Evolutionary conservation across 2,329 filamentous ascomycete species (phyloP).

Genomic region (Aspergillus pseudotamarii): DNA sequence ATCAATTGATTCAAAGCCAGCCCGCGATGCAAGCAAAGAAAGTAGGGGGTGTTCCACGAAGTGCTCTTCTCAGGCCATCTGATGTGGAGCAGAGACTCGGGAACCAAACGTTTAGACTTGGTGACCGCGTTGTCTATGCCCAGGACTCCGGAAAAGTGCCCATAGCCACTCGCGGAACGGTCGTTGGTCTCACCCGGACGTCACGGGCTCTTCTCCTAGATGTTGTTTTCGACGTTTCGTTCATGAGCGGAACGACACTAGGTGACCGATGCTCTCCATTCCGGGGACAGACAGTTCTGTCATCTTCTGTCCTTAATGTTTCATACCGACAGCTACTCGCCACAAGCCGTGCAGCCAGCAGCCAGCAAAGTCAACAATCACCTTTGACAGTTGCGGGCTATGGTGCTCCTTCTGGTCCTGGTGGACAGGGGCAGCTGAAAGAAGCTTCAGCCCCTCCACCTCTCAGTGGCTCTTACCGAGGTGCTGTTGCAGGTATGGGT

Average conservation of each 20-base stretch:
- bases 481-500: slow-evolving; percentile 55
- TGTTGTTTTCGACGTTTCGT: slow-evolving; percentile 88
- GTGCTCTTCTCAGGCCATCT: slow-evolving; percentile 85
- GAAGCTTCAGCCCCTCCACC: slow-evolving; percentile 60
- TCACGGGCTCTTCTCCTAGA: slow-evolving; percentile 81
- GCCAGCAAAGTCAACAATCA: slow-evolving; percentile 55
- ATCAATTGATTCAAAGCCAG: slow-evolving; percentile 59
- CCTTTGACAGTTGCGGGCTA: slow-evolving; percentile 59
- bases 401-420: slow-evolving; percentile 59
- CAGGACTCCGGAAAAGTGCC: slow-evolving; percentile 93
- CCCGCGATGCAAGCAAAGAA: slow-evolving; percentile 65
- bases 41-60: slow-evolving; percentile 79
- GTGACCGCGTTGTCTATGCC: slow-evolving; percentile 90
- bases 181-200: slow-evolving; percentile 91
- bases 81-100: slow-evolving; percentile 93
- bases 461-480: slow-evolving; percentile 61
- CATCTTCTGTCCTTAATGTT: slow-evolving; percentile 86
- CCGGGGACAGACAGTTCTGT: slow-evolving; percentile 87
- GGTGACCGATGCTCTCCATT: slow-evolving; percentile 90
- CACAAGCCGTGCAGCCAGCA: slow-evolving; percentile 44
- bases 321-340: slow-evolving; percentile 79
- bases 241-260: slow-evolving; percentile 95
- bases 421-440: slow-evolving; percentile 63
- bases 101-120: slow-evolving; percentile 79
- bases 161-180: slow-evolving; percentile 86